Evolutionary conservation across 1,139 yeast species (phyloP).

Genomic region (Taphrina flavorubra): DNA sequence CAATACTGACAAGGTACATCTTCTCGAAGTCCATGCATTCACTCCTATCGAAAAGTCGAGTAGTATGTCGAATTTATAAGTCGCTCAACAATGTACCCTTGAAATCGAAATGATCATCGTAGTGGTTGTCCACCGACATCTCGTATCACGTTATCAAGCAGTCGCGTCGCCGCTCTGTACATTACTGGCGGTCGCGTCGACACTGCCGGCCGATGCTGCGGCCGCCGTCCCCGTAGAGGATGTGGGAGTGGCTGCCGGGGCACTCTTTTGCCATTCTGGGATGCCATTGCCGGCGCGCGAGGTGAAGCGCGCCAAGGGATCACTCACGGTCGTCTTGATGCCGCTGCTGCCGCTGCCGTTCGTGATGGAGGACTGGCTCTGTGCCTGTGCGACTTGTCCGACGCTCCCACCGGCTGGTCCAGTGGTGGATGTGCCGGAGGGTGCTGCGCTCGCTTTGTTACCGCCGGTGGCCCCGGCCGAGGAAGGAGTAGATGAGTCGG

Average conservation of each 20-base stretch:
- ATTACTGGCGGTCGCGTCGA: conserved; percentile 21
- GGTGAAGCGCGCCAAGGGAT: conserved; percentile 34
- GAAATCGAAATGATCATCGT: not conserved
- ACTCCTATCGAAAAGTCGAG: no score
- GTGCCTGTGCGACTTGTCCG: conserved; percentile 10
- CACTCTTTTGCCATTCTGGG: conserved; percentile 37
- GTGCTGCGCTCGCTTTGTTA: conserved; percentile 6
- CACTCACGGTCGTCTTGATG: conserved; percentile 2
- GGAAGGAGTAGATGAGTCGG: not conserved
- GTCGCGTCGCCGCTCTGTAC: conserved; percentile 7
- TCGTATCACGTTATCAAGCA: not conserved
- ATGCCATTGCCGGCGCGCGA: conserved; percentile 34
- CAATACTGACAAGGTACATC: no score
- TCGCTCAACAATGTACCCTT: no score
- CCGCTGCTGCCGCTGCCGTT: not conserved
- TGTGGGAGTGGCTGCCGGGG: not conserved
- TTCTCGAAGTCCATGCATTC: no score
- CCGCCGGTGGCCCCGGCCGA: not conserved
- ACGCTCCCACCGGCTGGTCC: conserved; percentile 19
- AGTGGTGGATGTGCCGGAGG: not conserved
- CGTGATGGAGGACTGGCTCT: not conserved
- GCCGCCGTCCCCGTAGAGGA: no score
- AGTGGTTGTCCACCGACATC: not conserved
- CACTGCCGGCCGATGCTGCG: conserved; percentile 10
- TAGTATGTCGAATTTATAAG: no score